Evolutionary conservation across 495 filamentous ascomycete genomes (phyloP).

Genomic region (Lasiosphaeria miniovina): DNA sequence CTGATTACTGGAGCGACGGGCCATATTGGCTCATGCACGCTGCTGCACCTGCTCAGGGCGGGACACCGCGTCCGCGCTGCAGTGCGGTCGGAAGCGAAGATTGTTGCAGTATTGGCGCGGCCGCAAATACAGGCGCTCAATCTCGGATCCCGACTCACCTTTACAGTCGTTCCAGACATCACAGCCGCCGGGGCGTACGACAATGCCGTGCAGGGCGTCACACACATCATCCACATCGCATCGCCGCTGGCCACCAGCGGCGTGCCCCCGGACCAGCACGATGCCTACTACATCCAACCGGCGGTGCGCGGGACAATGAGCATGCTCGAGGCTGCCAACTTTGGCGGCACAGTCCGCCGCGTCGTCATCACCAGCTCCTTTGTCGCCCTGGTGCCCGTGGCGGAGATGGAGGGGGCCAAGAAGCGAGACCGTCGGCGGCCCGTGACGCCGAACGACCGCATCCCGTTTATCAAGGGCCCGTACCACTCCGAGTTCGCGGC

Average conservation of each 20-base stretch:
- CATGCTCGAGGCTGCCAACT: constrained; percentile 64
- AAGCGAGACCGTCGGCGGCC: constrained; percentile 8
- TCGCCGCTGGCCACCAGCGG: constrained; percentile 54
- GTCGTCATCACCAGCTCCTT: constrained; percentile 55
- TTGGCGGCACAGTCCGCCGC: constrained; percentile 59
- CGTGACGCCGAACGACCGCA: constrained; percentile 26
- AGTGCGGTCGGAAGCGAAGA: constrained; percentile 40
- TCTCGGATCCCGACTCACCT: constrained; percentile 32
- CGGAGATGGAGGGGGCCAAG: constrained; percentile 23
- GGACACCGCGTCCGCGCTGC: constrained; percentile 47
- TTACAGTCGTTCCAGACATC: constrained; percentile 49
- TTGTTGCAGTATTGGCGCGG: constrained; percentile 22
- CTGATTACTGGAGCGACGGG: constrained; percentile 50
- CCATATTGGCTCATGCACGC: constrained; percentile 42
- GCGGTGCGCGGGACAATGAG: constrained; percentile 72
- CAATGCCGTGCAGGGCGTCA: constrained; percentile 43
- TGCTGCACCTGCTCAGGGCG: constrained; percentile 34
- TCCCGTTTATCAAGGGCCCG: constrained; percentile 32
- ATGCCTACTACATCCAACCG: constrained; percentile 66
- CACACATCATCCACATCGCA: constrained; percentile 52
- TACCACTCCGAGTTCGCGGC: constrained; percentile 35
- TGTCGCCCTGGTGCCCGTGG: constrained; percentile 31
- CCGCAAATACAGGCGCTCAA: constrained; percentile 30
- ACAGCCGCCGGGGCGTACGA: constrained; percentile 42
- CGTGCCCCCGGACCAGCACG: constrained; percentile 38